Evolutionary conservation across 73 alveolate genomes (phyloP), one percentile per base, ranked within the genome.

Genomic region (Stentor coeruleus): DNA sequence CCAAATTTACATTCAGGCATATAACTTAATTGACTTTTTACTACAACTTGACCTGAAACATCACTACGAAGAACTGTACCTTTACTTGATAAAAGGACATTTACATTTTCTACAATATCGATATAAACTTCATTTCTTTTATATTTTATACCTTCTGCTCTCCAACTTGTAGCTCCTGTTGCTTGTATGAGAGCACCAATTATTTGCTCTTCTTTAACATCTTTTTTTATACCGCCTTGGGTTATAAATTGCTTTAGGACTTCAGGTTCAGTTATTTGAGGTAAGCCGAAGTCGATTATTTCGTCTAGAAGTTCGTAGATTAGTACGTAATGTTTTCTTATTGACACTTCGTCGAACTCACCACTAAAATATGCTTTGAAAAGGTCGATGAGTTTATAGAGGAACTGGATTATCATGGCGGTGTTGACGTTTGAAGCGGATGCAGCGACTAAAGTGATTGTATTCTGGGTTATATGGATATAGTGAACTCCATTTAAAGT

Each of bases 261-360:
- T 55, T 55, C n/a, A 15, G 26, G 86, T 88, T 96, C 99, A 0
- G 99, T 96, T 38, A 96, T 90, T 87, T 97, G 95, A 3, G 99
- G 99, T 84, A 96, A 97, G 26, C 99, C 99, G 85, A 93, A 96
- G 91, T 97, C 99, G 94, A 96, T 87, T 95, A 97, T 94, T 84
- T 97, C 99, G 84, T 97, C 99, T 39, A 97, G 94, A 58, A 97
- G 92, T 91, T 97, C 99, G 81, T 97, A 97, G 49, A 96, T 96
- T 85, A 97, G 91, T 66, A 96, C 99, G 85, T 96, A 97, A 91
- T 97, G 95, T 82, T 97, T 99, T 82, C 72, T 55, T n/a, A 55
- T 15, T 15, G 26, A 15, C 20, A 15, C 72, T 55, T 55, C 72
- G 15, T 55, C 72, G n/a, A 55, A n/a, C 20, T 55, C 72, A 55